A percentile compares a stretch with the other conserved stretches of the same genome.
Conservation (phyloP, 2,329 filamentous ascomycete genomes). For the Penicillium paneum region DNA sequence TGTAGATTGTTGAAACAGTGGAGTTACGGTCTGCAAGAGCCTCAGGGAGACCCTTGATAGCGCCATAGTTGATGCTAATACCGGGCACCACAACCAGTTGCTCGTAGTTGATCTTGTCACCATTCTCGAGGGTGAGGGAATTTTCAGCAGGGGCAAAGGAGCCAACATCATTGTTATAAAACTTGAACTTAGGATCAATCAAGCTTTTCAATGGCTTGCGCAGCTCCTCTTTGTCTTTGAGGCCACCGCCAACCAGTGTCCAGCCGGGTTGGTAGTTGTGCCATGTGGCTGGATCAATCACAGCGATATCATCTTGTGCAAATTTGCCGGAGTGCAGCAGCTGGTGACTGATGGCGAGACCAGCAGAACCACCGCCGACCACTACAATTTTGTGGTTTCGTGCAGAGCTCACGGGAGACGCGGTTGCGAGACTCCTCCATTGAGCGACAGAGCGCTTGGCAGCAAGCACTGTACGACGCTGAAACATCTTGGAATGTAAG, state of each 20-base stretch:
- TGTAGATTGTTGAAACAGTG: constrained; percentile 57
- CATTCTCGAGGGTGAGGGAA: constrained; percentile 53
- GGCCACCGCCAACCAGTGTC: constrained; percentile 65
- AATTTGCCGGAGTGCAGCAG: constrained; percentile 60
- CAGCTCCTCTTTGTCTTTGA: constrained; percentile 61
- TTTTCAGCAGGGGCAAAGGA: constrained; percentile 57
- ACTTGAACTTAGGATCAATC: constrained; percentile 59
- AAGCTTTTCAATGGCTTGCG: constrained; percentile 51
- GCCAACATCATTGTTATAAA: constrained; percentile 55
- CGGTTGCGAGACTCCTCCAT: constrained; percentile 27
- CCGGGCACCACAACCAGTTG: constrained; percentile 63
- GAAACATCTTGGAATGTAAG: constrained; percentile 26
- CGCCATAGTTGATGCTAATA: constrained; percentile 51
- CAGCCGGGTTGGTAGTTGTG: constrained; percentile 69
- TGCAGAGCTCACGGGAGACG: constrained; percentile 35
- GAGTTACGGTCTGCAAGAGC: constrained; percentile 50
- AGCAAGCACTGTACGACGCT: constrained; percentile 23
- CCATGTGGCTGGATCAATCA: constrained; percentile 61
- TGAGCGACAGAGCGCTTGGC: constrained; percentile 20
- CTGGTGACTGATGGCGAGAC: constrained; percentile 64
- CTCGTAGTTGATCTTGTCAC: constrained; percentile 59
- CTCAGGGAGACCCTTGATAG: constrained; percentile 56
- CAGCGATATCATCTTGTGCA: constrained; percentile 57
- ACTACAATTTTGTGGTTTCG: constrained; percentile 63
- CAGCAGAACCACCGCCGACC: constrained; percentile 64